A percentile compares a stretch with the other conserved stretches of the same genome.
These are phyloP conservation scores for Lichtheimia ramosa DNA, from an alignment of 371 early-diverging fungal genomes.

Conservation along the genomic window DNA sequence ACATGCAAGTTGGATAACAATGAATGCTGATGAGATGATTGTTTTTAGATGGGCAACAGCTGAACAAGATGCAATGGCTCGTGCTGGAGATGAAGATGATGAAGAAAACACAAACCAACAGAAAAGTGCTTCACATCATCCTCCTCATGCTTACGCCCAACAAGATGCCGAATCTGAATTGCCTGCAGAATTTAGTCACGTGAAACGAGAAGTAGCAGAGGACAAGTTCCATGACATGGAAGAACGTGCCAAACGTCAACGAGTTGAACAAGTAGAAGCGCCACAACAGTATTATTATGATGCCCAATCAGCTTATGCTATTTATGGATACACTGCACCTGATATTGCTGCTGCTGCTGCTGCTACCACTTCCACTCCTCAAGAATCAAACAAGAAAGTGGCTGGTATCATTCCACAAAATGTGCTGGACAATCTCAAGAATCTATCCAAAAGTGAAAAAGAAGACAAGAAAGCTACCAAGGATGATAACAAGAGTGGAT, in stretches of 20 bases:
- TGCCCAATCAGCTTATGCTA: slow-evolving; percentile 11
- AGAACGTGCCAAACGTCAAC: slow-evolving; percentile 34
- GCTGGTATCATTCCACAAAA: slow-evolving; percentile 41
- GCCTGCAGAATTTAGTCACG: slow-evolving; percentile 55
- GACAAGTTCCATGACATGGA: slow-evolving; percentile 42
- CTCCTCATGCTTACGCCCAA: slow-evolving; percentile 18
- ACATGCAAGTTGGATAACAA: not conserved
- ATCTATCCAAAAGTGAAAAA: slow-evolving; percentile 19
- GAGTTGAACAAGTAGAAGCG: slow-evolving; percentile 25
- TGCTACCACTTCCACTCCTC: slow-evolving; percentile 6
- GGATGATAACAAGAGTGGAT: slow-evolving; percentile 7
- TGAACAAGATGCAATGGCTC: slow-evolving; percentile 73
- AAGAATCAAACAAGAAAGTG: slow-evolving; percentile 14
- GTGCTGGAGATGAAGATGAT: slow-evolving; percentile 36
- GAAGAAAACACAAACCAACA: not conserved
- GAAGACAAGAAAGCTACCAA: not conserved
- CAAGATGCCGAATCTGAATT: slow-evolving; percentile 64
- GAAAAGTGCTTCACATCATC: not conserved
- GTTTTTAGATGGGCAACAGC: slow-evolving; percentile 78
- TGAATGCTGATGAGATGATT: not conserved
- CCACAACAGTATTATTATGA: slow-evolving; percentile 18
- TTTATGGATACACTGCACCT: slow-evolving; percentile 27
- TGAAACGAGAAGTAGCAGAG: slow-evolving; percentile 37
- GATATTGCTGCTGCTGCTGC: slow-evolving; percentile 9
- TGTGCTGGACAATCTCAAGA: slow-evolving; percentile 32